Conservation (phyloP, 176 grass and related monocot genomes). For the Hsuehochloa calcarea region DNA sequence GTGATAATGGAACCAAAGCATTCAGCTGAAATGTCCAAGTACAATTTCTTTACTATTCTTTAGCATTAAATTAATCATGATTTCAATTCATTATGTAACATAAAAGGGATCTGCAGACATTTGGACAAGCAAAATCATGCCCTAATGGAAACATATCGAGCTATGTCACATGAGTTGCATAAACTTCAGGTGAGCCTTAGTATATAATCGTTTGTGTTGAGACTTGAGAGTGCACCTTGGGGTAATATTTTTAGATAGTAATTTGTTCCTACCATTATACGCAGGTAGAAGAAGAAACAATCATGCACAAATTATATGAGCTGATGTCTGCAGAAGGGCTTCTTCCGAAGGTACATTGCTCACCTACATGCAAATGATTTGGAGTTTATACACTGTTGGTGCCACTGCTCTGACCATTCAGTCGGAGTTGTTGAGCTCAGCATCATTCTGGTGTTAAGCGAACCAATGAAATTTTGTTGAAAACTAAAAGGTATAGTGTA, state of each 20-base stretch:
- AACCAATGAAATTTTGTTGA: not conserved
- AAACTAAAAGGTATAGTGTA: not conserved
- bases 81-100: conserved; percentile 20
- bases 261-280: conserved; percentile 21
- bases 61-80: not conserved
- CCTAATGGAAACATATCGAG: conserved; percentile 60
- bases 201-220: conserved; percentile 6
- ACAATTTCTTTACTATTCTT: conserved; percentile 5
- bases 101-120: conserved; percentile 51
- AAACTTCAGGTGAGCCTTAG: conserved; percentile 52
- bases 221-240: not conserved
- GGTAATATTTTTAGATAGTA: conserved; percentile 21
- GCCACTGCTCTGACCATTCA: not conserved
- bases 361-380: conserved; percentile 4
- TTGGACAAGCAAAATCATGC: conserved; percentile 79
- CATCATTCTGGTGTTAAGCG: not conserved
- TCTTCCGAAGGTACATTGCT: conserved; percentile 61
- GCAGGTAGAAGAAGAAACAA: conserved; percentile 88
- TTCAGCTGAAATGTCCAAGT: conserved; percentile 65
- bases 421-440: conserved; percentile 4
- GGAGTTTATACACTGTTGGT: not conserved
- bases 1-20: conserved; percentile 71
- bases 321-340: conserved; percentile 64
- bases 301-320: conserved; percentile 78
- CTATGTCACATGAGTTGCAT: conserved; percentile 77